These are phyloP conservation scores for Lavandula angustifolia DNA, from an alignment of 257 asterid species.

Conservation along the genomic window DNA sequence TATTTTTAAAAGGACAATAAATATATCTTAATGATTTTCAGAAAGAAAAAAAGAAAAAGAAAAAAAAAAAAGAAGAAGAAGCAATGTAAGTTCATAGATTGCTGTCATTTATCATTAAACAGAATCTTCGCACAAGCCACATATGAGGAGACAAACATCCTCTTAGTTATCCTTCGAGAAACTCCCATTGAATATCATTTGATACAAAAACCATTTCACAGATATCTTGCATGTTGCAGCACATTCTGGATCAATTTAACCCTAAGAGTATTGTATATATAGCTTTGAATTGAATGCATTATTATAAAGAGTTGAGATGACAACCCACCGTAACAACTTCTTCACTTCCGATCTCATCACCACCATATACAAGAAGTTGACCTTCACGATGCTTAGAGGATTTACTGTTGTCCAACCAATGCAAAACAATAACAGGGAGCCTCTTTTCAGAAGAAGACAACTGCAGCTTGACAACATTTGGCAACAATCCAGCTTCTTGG, in stretches of 20 bases:
- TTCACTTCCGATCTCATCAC: constrained; percentile 83
- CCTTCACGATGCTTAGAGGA: constrained; percentile 58
- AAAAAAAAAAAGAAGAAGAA: no score
- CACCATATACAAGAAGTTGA: constrained; percentile 83
- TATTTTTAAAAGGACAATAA: constrained; percentile 18
- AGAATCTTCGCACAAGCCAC: neutral
- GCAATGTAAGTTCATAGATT: constrained; percentile 1
- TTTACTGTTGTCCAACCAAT: constrained; percentile 63
- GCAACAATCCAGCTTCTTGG: constrained; percentile 48
- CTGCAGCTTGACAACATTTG: constrained; percentile 71
- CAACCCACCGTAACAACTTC: constrained; percentile 82
- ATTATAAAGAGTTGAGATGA: constrained; percentile 28
- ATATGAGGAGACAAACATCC: neutral
- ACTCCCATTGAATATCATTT: neutral
- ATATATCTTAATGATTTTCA: constrained; percentile 6
- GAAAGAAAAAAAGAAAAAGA: neutral
- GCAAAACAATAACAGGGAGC: constrained; percentile 82
- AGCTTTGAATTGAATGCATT: constrained; percentile 2
- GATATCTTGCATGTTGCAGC: constrained; percentile 10
- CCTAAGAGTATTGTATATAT: neutral
- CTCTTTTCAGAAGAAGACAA: constrained; percentile 79
- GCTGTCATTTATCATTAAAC: constrained; percentile 13
- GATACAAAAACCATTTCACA: neutral
- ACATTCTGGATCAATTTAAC: constrained; percentile 4
- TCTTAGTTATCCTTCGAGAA: constrained; percentile 10